These are phyloP conservation scores for Kwoniella sp. DNA, from an alignment of 768 basidiomycete genomes.

Conservation along the genomic window DNA sequence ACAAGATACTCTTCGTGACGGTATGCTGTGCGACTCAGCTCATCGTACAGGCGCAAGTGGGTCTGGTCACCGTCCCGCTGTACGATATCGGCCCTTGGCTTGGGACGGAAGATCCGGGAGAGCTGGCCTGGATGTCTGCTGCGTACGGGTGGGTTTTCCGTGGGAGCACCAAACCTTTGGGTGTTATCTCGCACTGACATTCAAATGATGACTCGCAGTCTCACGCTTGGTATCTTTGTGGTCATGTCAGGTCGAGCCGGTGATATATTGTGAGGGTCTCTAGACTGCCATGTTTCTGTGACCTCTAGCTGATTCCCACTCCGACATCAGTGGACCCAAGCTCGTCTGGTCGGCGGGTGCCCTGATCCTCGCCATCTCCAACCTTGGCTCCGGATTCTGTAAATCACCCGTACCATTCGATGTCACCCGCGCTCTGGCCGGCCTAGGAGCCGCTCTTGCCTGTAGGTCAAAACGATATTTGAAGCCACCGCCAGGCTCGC, in stretches of 20 bases:
- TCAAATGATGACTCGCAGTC: conserved; percentile 1
- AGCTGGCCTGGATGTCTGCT: conserved; percentile 33
- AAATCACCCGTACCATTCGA: conserved; percentile 21
- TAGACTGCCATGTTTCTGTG: not conserved
- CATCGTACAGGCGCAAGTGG: conserved; percentile 30
- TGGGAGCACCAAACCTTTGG: no score
- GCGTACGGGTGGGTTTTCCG: conserved; percentile 16
- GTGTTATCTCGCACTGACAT: not conserved
- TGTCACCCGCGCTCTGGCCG: conserved; percentile 28
- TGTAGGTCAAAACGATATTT: conserved; percentile 4
- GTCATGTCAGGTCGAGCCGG: conserved; percentile 29
- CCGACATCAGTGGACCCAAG: conserved; percentile 18
- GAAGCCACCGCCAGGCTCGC: no score
- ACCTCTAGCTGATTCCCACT: not conserved
- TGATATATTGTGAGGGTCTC: conserved; percentile 24
- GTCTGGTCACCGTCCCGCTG: conserved; percentile 28
- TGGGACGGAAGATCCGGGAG: conserved; percentile 21
- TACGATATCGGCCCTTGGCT: conserved; percentile 24
- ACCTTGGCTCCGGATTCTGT: conserved; percentile 15
- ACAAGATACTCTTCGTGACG: conserved; percentile 19
- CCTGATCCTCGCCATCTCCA: conserved; percentile 11
- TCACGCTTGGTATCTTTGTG: conserved; percentile 36
- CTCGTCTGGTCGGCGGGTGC: conserved; percentile 10
- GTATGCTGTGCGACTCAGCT: conserved; percentile 26
- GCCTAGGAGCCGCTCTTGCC: conserved; percentile 29